Evolutionary conservation across 495 filamentous ascomycete genomes (phyloP), one percentile per base, ranked within the genome.

Genomic region (Parathielavia appendiculata): DNA sequence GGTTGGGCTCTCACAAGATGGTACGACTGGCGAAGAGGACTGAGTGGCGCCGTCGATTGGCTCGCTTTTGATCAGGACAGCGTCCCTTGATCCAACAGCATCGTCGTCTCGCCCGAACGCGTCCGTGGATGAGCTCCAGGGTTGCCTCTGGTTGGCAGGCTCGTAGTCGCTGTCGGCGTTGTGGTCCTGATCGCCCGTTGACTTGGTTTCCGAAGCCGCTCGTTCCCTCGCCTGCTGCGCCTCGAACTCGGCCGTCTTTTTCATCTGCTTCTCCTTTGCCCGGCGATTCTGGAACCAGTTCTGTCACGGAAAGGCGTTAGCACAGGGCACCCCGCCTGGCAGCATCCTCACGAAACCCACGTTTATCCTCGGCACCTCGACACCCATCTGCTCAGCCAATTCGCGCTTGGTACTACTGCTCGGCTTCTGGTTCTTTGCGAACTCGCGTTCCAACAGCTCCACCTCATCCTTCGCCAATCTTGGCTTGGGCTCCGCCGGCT

Each of bases 271-370:
- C 34, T 87, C 87, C 68, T 91, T 90, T 54, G 88, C 88, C 40
- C 90, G 85, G 51, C 90, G 81, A 69, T 93, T 95, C 69, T 95
- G 90, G 71, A 92, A 95, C 90, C 90, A 93, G 64, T 92, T 92
- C 90, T 93, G 57, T 36, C 23, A 57, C 43, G 44, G n/a, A 30
- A 30, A 23, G 9, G 49, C 35, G 71, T 78, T 57, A 77, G 73
- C 60, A 62, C 39, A 58, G 17, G 45, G 12, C 17, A 16, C 36
- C n/a, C 0, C 3, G 20, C 6, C 14, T 17, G 5, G 35, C 10
- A 14, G 26, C 43, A 7, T 30, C 30, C 54, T 20, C 9, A 26
- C 16, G 32, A 7, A 52, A 83, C 85, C 58, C 75, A 91, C 89
- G 63, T 89, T 88, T 64, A 92, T 89, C 60, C 87, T 79, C 14